Conservation (phyloP, 2,329 filamentous ascomycete species). For the Microsporum ferrugineum region DNA sequence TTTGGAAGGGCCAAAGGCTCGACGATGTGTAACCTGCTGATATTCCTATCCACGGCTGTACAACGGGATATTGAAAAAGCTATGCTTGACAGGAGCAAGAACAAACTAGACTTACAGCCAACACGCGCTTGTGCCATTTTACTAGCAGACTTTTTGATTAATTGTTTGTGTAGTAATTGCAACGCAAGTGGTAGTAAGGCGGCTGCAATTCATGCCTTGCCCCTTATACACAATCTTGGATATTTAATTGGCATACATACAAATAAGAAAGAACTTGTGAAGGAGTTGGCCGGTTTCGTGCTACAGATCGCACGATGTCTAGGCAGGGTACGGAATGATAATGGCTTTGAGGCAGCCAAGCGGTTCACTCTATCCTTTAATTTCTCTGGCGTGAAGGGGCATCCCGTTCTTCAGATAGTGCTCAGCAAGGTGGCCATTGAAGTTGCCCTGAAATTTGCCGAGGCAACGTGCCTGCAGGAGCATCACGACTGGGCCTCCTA, state of each 20-base stretch:
- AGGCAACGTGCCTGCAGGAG: conserved; percentile 26
- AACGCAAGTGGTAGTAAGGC: not conserved
- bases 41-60: conserved; percentile 5
- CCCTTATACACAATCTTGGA: conserved; percentile 19
- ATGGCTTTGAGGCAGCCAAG: conserved; percentile 17
- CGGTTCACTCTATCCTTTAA: conserved; percentile 20
- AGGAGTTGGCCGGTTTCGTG: conserved; percentile 26
- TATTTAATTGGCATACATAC: conserved; percentile 22
- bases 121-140: conserved; percentile 13
- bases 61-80: conserved; percentile 9
- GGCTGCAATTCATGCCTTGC: not conserved
- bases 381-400: conserved; percentile 14
- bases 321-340: conserved; percentile 17
- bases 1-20: not conserved
- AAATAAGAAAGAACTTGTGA: conserved; percentile 23
- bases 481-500: conserved; percentile 31
- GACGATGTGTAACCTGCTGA: conserved; percentile 9
- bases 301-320: conserved; percentile 27
- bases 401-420: conserved; percentile 20
- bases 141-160: conserved; percentile 12
- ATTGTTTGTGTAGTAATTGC: conserved; percentile 1
- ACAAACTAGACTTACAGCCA: conserved; percentile 3
- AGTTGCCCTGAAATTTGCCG: conserved; percentile 32
- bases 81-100: not conserved
- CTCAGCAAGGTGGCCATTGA: conserved; percentile 29